These are phyloP conservation scores for Rhizoclosmatium globosum DNA, from an alignment of 192 early-diverging fungal species.

Conservation along the genomic window DNA sequence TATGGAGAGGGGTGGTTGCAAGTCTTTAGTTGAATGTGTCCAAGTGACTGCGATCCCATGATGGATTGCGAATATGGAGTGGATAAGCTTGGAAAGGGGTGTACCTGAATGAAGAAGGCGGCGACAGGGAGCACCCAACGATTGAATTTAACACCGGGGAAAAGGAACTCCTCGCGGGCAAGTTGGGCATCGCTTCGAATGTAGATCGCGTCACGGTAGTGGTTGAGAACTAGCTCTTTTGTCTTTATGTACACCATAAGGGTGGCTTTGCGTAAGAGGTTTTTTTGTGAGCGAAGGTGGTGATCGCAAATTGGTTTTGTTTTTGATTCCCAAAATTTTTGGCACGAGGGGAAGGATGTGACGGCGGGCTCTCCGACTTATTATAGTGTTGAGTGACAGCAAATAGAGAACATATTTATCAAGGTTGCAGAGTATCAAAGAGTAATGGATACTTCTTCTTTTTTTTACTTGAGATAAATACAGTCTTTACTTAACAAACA, in stretches of 20 bases:
- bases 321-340: too few relatives aligned
- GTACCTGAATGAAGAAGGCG: conserved; percentile 75
- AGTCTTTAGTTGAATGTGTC: neutral
- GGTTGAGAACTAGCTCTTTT: conserved; percentile 7
- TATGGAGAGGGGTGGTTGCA: neutral
- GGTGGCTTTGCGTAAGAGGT: neutral
- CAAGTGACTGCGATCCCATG: neutral
- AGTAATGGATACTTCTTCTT: too few relatives aligned
- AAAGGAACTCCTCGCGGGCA: conserved; percentile 57
- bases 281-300: neutral
- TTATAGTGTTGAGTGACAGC: too few relatives aligned
- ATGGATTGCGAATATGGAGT: neutral
- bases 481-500: neutral
- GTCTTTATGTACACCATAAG: neutral
- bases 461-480: too few relatives aligned
- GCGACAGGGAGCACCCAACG: conserved; percentile 75
- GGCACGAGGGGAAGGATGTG: too few relatives aligned
- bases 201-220: conserved; percentile 59
- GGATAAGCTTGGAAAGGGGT: neutral
- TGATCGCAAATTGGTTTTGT: too few relatives aligned
- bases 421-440: too few relatives aligned
- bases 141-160: conserved; percentile 55
- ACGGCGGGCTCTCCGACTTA: too few relatives aligned
- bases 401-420: too few relatives aligned
- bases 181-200: conserved; percentile 66